Evolutionary conservation across 495 filamentous ascomycete species (phyloP).

Genomic region (Talaromyces borbonicus): DNA sequence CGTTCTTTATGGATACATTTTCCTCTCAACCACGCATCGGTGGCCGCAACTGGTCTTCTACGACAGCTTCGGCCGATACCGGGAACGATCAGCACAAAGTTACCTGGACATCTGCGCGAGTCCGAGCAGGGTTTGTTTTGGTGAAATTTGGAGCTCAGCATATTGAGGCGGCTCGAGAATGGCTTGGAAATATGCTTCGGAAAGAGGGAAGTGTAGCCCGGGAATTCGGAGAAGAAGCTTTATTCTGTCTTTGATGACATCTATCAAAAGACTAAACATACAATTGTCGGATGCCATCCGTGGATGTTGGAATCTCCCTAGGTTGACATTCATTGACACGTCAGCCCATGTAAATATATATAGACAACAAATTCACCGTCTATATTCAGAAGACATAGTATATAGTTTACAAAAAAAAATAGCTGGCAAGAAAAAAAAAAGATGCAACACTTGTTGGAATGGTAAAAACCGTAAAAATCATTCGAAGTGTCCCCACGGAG

Average conservation of each 20-base stretch:
- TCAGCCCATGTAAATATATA: too few species aligned
- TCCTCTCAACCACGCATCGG: conserved; percentile 69
- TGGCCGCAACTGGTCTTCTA: conserved; percentile 61
- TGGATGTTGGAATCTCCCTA: too few species aligned
- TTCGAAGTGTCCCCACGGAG: not conserved
- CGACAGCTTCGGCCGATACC: conserved; percentile 16
- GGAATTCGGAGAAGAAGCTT: conserved; percentile 53
- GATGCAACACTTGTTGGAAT: not conserved
- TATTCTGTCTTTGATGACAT: conserved; percentile 45
- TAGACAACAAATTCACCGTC: too few species aligned
- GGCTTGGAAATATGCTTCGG: conserved; percentile 47
- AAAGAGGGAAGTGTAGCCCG: conserved; percentile 47
- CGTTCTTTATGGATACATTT: conserved; percentile 70
- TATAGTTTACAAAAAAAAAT: too few species aligned
- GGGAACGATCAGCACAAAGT: conserved; percentile 49
- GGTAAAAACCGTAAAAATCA: not conserved
- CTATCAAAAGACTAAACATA: not conserved
- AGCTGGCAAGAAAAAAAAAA: too few species aligned
- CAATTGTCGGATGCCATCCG: too few species aligned
- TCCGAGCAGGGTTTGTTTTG: conserved; percentile 69
- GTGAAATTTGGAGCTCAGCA: conserved; percentile 71
- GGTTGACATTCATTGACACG: too few species aligned
- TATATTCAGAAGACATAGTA: too few species aligned
- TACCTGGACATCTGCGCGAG: conserved; percentile 77
- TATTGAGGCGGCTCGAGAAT: conserved; percentile 51